Percentiles rank a stretch among this genome's conserved stretches.
These are phyloP conservation scores for Escallonia herrerae DNA, from an alignment of 129 eudicot genomes.

Conservation along the genomic window DNA sequence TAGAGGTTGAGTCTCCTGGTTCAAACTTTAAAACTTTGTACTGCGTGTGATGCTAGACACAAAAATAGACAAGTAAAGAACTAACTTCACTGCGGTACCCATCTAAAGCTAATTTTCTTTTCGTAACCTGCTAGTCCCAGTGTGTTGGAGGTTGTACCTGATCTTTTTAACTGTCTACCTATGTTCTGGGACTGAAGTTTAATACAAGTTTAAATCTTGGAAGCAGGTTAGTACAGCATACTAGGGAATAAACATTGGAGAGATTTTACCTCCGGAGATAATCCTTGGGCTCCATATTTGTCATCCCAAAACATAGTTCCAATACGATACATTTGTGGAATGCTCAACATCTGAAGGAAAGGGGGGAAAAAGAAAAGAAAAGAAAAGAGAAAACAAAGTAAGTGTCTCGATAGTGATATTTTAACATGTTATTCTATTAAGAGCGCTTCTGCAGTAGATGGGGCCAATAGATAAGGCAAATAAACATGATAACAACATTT, in stretches of 20 bases:
- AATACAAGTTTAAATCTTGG: neutral
- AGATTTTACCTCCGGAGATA: conserved; percentile 64
- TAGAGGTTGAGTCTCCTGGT: too few relatives aligned
- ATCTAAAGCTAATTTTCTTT: too few relatives aligned
- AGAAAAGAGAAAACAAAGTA: neutral
- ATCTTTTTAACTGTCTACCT: neutral
- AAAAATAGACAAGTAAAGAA: too few relatives aligned
- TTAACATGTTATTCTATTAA: neutral
- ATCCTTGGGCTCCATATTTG: conserved; percentile 89
- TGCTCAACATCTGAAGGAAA: conserved; percentile 49
- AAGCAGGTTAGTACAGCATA: too few relatives aligned
- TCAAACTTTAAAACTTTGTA: too few relatives aligned
- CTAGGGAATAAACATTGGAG: neutral
- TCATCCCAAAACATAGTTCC: conserved; percentile 98
- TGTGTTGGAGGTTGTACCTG: neutral
- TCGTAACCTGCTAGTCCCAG: too few relatives aligned
- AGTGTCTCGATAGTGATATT: neutral
- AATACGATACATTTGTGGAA: conserved; percentile 81
- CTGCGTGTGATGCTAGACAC: too few relatives aligned
- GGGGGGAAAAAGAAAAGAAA: neutral
- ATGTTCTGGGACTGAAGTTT: neutral
- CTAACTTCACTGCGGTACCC: too few relatives aligned
- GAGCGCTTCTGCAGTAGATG: too few relatives aligned
- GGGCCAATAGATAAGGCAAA: too few relatives aligned
- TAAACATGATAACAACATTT: too few relatives aligned